phyloP scores from a whole-genome alignment of 2,329 filamentous ascomycete species.

The Drechslerella dactyloides region DNA sequence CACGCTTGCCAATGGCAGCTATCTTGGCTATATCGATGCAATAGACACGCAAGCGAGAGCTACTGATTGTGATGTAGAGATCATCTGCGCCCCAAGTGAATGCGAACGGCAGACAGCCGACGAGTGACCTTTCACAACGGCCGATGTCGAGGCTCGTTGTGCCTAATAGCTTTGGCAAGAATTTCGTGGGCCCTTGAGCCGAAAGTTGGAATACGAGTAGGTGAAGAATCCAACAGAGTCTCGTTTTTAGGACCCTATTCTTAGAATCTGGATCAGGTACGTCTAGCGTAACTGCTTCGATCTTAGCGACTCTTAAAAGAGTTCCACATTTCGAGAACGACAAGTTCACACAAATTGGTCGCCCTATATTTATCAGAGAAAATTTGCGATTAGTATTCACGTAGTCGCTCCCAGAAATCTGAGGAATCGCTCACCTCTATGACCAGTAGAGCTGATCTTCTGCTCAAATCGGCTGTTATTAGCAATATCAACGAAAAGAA shows the following conservation, averaged over 20 bases:
- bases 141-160: neutral
- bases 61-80: slow-evolving; percentile 12
- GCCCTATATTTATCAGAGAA: neutral
- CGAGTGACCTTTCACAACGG: slow-evolving; percentile 2
- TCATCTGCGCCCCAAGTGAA: slow-evolving; percentile 13
- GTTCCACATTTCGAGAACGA: slow-evolving; percentile 3
- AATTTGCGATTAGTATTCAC: neutral
- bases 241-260: too few species aligned
- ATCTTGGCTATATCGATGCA: neutral
- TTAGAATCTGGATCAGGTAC: too few species aligned
- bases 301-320: neutral
- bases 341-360: slow-evolving; percentile 1
- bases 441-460: too few species aligned
- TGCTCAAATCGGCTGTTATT: too few species aligned
- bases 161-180: neutral
- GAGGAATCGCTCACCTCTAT: too few species aligned
- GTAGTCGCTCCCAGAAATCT: too few species aligned
- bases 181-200: neutral
- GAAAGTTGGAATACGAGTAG: neutral
- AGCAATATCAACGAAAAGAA: slow-evolving; percentile 10
- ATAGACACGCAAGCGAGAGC: slow-evolving; percentile 9
- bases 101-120: slow-evolving; percentile 8
- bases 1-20: neutral
- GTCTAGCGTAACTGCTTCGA: neutral
- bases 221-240: slow-evolving; percentile 1